Conservation (phyloP, 169 alveolate species). For the Plasmodium blacklocki region DNA sequence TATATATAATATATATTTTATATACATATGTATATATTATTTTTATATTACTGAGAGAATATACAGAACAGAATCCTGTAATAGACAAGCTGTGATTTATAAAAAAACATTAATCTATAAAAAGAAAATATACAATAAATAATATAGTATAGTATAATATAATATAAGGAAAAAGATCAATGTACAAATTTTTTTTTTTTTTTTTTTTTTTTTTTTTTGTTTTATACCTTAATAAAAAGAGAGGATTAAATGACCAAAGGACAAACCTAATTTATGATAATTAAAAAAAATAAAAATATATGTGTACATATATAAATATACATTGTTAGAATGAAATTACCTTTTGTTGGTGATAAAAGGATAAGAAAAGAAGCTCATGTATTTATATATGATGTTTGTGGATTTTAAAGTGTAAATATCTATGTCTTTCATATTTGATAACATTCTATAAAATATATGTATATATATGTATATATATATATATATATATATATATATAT, state of each 20-base stretch:
- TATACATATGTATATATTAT: too few species aligned
- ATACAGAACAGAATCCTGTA: conserved; percentile 38
- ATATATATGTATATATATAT: neutral
- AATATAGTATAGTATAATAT: too few species aligned
- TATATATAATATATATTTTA: neutral
- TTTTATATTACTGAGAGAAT: conserved; percentile 24
- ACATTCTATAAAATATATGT: conserved; percentile 4
- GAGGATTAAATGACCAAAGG: conserved; percentile 23
- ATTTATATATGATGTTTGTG: conserved; percentile 39
- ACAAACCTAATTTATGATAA: conserved; percentile 2
- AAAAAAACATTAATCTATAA: conserved; percentile 33
- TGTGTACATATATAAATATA: neutral
- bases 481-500: too few species aligned
- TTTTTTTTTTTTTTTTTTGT: conserved; percentile 20
- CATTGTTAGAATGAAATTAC: conserved; percentile 1
- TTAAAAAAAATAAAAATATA: neutral
- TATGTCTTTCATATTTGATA: conserved; percentile 32
- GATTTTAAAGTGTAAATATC: conserved; percentile 21
- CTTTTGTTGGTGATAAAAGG: conserved; percentile 33
- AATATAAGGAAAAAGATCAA: too few species aligned
- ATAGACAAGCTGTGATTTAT: conserved; percentile 45
- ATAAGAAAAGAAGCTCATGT: conserved; percentile 30
- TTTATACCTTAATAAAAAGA: conserved; percentile 38
- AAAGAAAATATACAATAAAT: conserved; percentile 7
- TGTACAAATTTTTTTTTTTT: neutral